A percentile compares a stretch with the other conserved stretches of the same genome.
phyloP scores from a whole-genome alignment of 805 yeast genomes.

The Candida tallmaniae region DNA sequence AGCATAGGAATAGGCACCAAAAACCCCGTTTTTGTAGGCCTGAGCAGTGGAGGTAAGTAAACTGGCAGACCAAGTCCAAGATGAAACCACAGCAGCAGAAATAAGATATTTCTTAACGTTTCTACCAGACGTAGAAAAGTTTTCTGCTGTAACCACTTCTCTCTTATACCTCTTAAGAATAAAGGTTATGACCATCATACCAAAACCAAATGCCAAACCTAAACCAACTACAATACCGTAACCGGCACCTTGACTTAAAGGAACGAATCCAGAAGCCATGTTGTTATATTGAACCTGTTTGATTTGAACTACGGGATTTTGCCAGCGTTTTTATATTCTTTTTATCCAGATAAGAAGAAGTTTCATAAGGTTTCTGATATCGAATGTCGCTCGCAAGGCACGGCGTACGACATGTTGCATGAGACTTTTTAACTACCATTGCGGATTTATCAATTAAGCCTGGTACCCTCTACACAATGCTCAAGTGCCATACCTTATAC shows the following conservation, averaged over 20 bases:
- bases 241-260: constrained; percentile 74
- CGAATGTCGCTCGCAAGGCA: no score
- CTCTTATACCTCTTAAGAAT: constrained; percentile 73
- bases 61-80: constrained; percentile 76
- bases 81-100: constrained; percentile 85
- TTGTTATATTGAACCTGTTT: no score
- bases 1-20: constrained; percentile 82
- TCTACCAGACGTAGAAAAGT: constrained; percentile 90
- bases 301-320: no score
- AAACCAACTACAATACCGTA: constrained; percentile 85
- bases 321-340: no score
- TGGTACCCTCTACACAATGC: no score
- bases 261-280: constrained; percentile 11
- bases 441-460: no score
- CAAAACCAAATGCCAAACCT: constrained; percentile 73
- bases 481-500: no score
- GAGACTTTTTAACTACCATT: no score
- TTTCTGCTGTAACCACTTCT: constrained; percentile 89
- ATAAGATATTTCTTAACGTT: constrained; percentile 80
- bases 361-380: no score
- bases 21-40: constrained; percentile 69
- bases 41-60: constrained; percentile 54
- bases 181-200: constrained; percentile 74
- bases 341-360: no score
- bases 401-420: no score